These are phyloP conservation scores for Hypsizygus marmoreus DNA, from an alignment of 768 basidiomycete genomes.

Conservation along the genomic window DNA sequence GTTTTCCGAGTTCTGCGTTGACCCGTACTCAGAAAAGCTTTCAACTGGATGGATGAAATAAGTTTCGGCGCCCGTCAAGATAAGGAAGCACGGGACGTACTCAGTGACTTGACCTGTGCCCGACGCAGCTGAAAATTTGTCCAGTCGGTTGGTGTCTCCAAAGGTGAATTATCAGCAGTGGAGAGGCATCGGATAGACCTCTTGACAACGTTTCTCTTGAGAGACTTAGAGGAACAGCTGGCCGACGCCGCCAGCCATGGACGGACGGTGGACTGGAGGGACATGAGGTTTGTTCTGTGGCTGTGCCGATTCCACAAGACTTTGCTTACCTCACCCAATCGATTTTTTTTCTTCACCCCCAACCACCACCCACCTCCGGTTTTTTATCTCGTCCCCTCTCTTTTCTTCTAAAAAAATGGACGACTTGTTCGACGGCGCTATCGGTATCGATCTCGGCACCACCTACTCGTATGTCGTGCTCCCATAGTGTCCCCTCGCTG, in stretches of 20 bases:
- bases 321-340: constrained; percentile 61
- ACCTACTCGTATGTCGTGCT: constrained; percentile 88
- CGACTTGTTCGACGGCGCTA: constrained; percentile 92
- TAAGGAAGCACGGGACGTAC: constrained; percentile 37
- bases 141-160: constrained; percentile 66
- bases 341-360: constrained; percentile 49
- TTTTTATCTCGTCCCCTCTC: constrained; percentile 30
- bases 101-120: constrained; percentile 53
- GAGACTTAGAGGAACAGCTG: constrained; percentile 26
- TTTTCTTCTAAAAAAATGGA: constrained; percentile 67
- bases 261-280: constrained; percentile 35
- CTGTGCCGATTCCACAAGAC: constrained; percentile 42
- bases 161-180: constrained; percentile 25
- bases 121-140: constrained; percentile 59
- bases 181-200: constrained; percentile 24
- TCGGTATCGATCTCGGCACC: constrained; percentile 97
- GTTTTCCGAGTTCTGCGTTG: constrained; percentile 66
- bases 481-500: constrained; percentile 1
- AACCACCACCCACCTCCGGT: constrained; percentile 37
- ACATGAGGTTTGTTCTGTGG: constrained; percentile 42
- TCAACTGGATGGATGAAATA: constrained; percentile 46
- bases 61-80: not conserved
- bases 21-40: constrained; percentile 71
- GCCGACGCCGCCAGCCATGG: constrained; percentile 39
- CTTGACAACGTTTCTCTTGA: constrained; percentile 14